Conservation (phyloP, 495 filamentous ascomycete species). For the Talaromyces nanjingensis region DNA sequence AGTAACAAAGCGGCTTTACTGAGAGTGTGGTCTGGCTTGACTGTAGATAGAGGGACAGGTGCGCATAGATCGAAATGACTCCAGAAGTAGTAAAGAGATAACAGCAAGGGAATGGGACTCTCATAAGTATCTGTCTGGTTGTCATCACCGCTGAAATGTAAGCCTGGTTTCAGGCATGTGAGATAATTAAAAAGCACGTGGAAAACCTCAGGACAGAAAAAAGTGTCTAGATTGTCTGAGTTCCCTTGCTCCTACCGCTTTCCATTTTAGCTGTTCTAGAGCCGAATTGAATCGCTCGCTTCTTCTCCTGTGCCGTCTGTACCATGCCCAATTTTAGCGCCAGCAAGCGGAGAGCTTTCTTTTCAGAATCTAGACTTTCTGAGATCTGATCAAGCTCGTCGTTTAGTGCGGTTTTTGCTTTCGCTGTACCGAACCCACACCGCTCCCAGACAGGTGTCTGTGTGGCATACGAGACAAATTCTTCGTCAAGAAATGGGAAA, state of each 20-base stretch:
- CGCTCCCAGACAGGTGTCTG: constrained; percentile 70
- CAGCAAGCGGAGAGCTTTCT: constrained; percentile 72
- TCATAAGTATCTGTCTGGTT: constrained; percentile 49
- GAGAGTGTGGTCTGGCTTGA: not conserved
- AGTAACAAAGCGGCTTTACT: not conserved
- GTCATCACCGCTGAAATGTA: constrained; percentile 37
- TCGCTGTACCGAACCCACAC: constrained; percentile 55
- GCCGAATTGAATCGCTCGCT: constrained; percentile 88
- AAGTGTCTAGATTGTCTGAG: constrained; percentile 34
- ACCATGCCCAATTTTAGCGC: constrained; percentile 68
- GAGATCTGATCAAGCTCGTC: constrained; percentile 1
- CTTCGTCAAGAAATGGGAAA: constrained; percentile 90
- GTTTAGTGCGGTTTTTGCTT: constrained; percentile 11
- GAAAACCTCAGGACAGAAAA: constrained; percentile 4
- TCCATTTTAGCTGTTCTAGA: constrained; percentile 84
- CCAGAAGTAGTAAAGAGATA: not conserved
- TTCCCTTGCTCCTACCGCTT: constrained; percentile 64
- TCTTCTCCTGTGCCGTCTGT: constrained; percentile 73
- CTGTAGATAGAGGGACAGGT: not conserved
- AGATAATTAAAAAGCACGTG: constrained; percentile 7
- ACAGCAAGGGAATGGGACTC: constrained; percentile 12
- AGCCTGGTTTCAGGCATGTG: constrained; percentile 4
- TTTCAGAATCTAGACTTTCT: constrained; percentile 59
- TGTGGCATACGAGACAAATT: constrained; percentile 74
- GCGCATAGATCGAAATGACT: not conserved